Conservation (phyloP, 1,284 basidiomycete species). For the Ustilago esculenta region DNA sequence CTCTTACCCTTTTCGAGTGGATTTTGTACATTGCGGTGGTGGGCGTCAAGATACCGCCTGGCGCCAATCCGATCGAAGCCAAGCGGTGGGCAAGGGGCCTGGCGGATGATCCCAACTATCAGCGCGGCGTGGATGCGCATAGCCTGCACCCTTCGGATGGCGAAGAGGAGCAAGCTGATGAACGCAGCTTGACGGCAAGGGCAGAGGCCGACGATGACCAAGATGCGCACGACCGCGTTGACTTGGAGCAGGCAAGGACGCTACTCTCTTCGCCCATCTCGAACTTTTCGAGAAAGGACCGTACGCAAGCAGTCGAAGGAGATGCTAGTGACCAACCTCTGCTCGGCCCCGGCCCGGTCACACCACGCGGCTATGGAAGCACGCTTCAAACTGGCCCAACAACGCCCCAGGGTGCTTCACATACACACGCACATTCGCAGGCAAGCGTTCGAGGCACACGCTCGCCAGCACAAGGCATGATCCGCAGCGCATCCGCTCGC, state of each 20-base stretch:
- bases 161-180: background rate
- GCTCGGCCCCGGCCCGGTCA: slow-evolving; percentile 14
- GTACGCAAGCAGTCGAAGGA: background rate
- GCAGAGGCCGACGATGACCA: background rate
- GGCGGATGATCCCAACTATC: slow-evolving; percentile 24
- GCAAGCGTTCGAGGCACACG: slow-evolving; percentile 23
- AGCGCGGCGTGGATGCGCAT: slow-evolving; percentile 32
- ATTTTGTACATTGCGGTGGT: slow-evolving; percentile 48
- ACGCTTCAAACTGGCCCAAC: slow-evolving; percentile 9
- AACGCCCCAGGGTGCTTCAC: slow-evolving; percentile 22
- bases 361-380: slow-evolving; percentile 29
- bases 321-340: slow-evolving; percentile 29
- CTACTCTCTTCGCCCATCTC: slow-evolving; percentile 18
- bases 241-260: slow-evolving; percentile 10
- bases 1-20: slow-evolving; percentile 48
- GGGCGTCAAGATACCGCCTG: slow-evolving; percentile 48
- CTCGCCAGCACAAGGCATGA: slow-evolving; percentile 19
- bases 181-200: background rate
- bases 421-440: background rate
- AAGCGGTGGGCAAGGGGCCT: slow-evolving; percentile 39
- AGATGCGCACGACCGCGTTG: slow-evolving; percentile 2
- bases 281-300: background rate
- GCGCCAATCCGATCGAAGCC: slow-evolving; percentile 35
- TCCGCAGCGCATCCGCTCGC: slow-evolving; percentile 24
- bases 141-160: slow-evolving; percentile 38